phyloP scores from a whole-genome alignment of 257 asterid genomes.

The Fraxinus anomala region DNA sequence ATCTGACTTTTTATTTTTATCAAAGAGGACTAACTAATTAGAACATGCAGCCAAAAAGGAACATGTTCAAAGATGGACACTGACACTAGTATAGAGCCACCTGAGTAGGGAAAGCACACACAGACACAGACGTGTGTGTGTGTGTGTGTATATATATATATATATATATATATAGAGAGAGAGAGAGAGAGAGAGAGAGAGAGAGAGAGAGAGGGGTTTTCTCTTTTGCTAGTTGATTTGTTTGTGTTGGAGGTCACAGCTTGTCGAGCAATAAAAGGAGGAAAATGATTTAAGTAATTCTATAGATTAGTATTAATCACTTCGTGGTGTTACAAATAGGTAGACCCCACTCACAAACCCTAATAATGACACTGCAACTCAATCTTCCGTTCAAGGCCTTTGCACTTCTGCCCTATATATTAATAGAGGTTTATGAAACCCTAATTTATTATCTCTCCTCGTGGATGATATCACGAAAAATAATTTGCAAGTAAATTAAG shows the following conservation, averaged over 20 bases:
- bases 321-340: slow-evolving; percentile 42
- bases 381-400: not conserved
- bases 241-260: slow-evolving; percentile 44
- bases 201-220: slow-evolving; percentile 16
- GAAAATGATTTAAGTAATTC: slow-evolving; percentile 37
- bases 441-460: too few relatives aligned
- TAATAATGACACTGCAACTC: slow-evolving; percentile 40
- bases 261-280: slow-evolving; percentile 58
- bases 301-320: slow-evolving; percentile 39
- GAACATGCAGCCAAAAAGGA: slow-evolving; percentile 1
- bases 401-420: too few relatives aligned
- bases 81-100: slow-evolving; percentile 38
- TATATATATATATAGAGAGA: too few relatives aligned
- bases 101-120: slow-evolving; percentile 27
- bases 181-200: not conserved
- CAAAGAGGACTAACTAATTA: not conserved
- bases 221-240: slow-evolving; percentile 6
- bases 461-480: too few relatives aligned
- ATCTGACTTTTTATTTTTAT: too few relatives aligned
- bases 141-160: too few relatives aligned
- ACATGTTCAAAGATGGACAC: slow-evolving; percentile 33
- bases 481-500: too few relatives aligned
- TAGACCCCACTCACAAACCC: slow-evolving; percentile 41
- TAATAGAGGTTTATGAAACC: too few relatives aligned
- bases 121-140: not conserved